phyloP scores from a whole-genome alignment of 805 yeast species.

The Maudiozyma barnettii region DNA sequence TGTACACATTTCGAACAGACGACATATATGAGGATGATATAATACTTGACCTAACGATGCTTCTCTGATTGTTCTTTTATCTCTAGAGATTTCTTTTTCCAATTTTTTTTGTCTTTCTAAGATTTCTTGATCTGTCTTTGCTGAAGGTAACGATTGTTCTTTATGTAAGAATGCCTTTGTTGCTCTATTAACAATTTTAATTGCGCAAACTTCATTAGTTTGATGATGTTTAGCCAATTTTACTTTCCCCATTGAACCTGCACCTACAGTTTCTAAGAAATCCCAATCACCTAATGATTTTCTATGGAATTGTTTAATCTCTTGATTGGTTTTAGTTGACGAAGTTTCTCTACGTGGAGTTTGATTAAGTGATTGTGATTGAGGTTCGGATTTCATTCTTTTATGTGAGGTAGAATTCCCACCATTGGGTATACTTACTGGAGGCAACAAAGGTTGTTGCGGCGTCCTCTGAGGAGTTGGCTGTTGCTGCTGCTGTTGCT shows the following conservation, averaged over 20 bases:
- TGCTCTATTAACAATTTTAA: slow-evolving; percentile 88
- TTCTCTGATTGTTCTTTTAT: slow-evolving; percentile 86
- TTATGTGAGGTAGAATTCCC: not conserved
- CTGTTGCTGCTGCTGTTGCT: slow-evolving; percentile 5
- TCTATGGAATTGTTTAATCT: slow-evolving; percentile 51
- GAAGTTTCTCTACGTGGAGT: not conserved
- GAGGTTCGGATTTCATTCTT: slow-evolving; percentile 1
- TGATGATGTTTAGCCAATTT: slow-evolving; percentile 81
- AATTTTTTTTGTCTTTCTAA: slow-evolving; percentile 56
- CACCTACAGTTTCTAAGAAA: slow-evolving; percentile 88
- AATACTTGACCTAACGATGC: slow-evolving; percentile 87
- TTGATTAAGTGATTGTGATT: slow-evolving; percentile 1
- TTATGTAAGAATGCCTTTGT: slow-evolving; percentile 69
- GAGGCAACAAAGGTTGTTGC: slow-evolving; percentile 15
- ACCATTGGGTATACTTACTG: slow-evolving; percentile 14
- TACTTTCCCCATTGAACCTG: slow-evolving; percentile 99
- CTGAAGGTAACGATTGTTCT: slow-evolving; percentile 60
- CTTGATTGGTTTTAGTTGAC: not conserved
- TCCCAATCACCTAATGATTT: slow-evolving; percentile 96
- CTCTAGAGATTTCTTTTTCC: slow-evolving; percentile 81
- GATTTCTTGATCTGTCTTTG: slow-evolving; percentile 43
- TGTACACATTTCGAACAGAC: slow-evolving; percentile 85
- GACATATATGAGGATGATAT: slow-evolving; percentile 86
- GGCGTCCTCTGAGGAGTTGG: slow-evolving; percentile 3
- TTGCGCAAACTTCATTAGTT: slow-evolving; percentile 80